Evolutionary conservation across 2,329 filamentous ascomycete genomes (phyloP), one percentile per base, ranked within the genome.

Genomic region (Dichotomopilus funicola): DNA sequence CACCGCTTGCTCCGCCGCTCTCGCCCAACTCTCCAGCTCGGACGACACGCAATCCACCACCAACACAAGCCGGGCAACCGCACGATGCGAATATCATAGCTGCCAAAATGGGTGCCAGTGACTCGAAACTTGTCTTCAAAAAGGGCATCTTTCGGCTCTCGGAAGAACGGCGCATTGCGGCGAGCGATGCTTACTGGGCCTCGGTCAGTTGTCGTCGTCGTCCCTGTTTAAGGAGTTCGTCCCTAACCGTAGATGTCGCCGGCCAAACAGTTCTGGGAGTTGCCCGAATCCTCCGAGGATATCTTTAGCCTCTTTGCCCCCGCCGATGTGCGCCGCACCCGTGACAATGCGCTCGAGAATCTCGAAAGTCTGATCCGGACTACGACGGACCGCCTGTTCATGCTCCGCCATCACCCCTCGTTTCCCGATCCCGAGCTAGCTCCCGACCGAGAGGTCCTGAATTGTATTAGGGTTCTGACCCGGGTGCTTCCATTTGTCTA

Each of bases 91-190:
- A 58, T 56, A 51, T 53, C 49, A 13, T 61, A 64, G 53, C 54
- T 56, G 62, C 57, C 62, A 72, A 62, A 55, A 99, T 99, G 94
- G 94, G 94, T 73, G 92, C 92, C 70, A 96, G 92, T 74, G 92
- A 97, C 76, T 97, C 92, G 67, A 97, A 97, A 81, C 85, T 97
- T 69, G 90, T 92, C 69, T 97, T 99, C 81, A 97, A 96, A 75
- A 89, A 95, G 75, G 92, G 91, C 74, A 95, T 97, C 76, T 96
- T 97, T 77, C 85, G 88, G 69, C 83, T 99, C 57, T 94, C 91
- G n/a, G 91, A 96, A 71, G 88, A 95, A 71, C 85, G 86, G 63
- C 80, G 88, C 70, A 96, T 97, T 68, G 80, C 90, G 58, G 84
- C 90, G 55, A 87, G 94, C 72, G 90, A 96, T 75, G 79, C 84